A percentile compares a stretch with the other conserved stretches of the same genome.
phyloP scores from a whole-genome alignment of 306 rosid species.

The Castanea mollissima region DNA sequence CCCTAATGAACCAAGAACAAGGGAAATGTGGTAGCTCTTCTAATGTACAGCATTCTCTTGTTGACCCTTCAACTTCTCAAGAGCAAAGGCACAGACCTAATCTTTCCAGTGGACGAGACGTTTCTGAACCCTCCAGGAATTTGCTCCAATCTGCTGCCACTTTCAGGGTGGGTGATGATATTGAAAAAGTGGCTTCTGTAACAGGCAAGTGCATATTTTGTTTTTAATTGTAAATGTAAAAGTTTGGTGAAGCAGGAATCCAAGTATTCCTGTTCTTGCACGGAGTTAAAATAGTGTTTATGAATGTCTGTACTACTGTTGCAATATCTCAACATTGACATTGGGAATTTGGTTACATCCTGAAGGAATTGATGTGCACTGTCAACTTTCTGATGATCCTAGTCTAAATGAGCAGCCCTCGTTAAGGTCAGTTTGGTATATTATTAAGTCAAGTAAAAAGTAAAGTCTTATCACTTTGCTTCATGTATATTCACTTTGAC shows the following conservation, averaged over 20 bases:
- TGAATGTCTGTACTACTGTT: constrained; percentile 38
- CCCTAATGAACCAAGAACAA: constrained; percentile 32
- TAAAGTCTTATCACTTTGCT: not conserved
- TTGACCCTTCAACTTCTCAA: constrained; percentile 26
- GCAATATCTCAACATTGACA: constrained; percentile 27
- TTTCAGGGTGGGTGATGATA: constrained; percentile 30
- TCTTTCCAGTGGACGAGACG: constrained; percentile 20
- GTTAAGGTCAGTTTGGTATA: constrained; percentile 41
- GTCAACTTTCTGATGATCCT: constrained; percentile 29
- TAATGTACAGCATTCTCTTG: constrained; percentile 23
- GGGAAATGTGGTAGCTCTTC: constrained; percentile 30
- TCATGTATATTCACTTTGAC: constrained; percentile 9
- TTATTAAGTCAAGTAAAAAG: constrained; percentile 8
- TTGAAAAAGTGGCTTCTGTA: constrained; percentile 32
- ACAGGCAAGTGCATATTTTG: constrained; percentile 23
- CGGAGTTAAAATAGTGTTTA: constrained; percentile 19
- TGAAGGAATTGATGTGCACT: constrained; percentile 31
- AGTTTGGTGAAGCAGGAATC: constrained; percentile 22
- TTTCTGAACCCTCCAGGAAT: constrained; percentile 33
- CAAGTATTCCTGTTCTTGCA: not conserved
- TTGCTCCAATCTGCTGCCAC: constrained; percentile 25
- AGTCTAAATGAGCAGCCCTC: constrained; percentile 35
- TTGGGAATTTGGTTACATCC: constrained; percentile 31
- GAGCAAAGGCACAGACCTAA: constrained; percentile 19
- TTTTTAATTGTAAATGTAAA: constrained; percentile 4